A percentile compares a stretch with the other conserved stretches of the same genome.
These are phyloP conservation scores for Heliamphora exappendiculata DNA, from an alignment of 148 eudicot genomes.

Conservation along the genomic window DNA sequence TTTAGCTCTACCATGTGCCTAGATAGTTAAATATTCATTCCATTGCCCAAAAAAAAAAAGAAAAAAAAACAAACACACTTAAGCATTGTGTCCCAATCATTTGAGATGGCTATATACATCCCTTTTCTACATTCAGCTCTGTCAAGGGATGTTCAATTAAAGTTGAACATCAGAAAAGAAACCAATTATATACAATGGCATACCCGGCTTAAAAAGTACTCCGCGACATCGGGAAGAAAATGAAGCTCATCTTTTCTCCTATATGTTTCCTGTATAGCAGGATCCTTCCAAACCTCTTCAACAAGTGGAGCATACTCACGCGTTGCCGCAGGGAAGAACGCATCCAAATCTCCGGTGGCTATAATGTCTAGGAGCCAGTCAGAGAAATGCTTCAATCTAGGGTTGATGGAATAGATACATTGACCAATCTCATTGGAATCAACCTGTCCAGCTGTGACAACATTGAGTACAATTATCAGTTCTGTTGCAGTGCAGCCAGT, in stretches of 20 bases:
- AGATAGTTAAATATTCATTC: not conserved
- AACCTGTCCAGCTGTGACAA: slow-evolving; percentile 33
- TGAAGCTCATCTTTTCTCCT: slow-evolving; percentile 82
- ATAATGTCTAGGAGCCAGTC: slow-evolving; percentile 96
- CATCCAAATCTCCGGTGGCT: slow-evolving; percentile 94
- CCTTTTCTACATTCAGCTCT: too few relatives aligned
- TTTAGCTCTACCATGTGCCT: not conserved
- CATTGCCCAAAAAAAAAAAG: too few relatives aligned
- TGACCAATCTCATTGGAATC: slow-evolving; percentile 37
- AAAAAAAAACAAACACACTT: too few relatives aligned
- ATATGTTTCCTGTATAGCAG: slow-evolving; percentile 87
- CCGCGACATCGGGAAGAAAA: slow-evolving; percentile 91
- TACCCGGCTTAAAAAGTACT: slow-evolving; percentile 95
- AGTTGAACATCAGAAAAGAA: slow-evolving; percentile 27
- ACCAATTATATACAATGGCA: slow-evolving; percentile 2
- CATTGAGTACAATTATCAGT: not conserved
- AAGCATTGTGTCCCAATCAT: too few relatives aligned
- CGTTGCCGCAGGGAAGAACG: slow-evolving; percentile 94
- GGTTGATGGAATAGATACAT: slow-evolving; percentile 62
- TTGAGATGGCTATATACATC: too few relatives aligned
- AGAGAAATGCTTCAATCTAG: slow-evolving; percentile 88
- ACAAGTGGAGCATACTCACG: slow-evolving; percentile 96
- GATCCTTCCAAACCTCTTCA: slow-evolving; percentile 96
- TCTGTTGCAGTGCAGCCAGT: not conserved
- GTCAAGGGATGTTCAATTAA: too few relatives aligned